Conservation (phyloP, 805 yeast species). For the Nematodospora valgi region DNA sequence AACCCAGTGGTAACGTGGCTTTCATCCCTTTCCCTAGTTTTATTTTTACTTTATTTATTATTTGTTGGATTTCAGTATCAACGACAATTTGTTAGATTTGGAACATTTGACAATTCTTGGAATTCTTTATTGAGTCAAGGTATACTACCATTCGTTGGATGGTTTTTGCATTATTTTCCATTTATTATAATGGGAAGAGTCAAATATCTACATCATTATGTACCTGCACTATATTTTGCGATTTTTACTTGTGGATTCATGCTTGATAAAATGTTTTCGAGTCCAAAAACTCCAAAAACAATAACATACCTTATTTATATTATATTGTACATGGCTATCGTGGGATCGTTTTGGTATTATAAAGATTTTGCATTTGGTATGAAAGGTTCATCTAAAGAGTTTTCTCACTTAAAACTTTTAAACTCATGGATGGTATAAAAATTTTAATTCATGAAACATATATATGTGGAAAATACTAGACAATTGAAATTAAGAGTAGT, state of each 20-base stretch:
- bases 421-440: constrained; percentile 17
- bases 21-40: constrained; percentile 23
- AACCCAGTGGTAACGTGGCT: constrained; percentile 77
- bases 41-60: constrained; percentile 18
- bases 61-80: constrained; percentile 25
- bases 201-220: constrained; percentile 43
- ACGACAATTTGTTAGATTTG: constrained; percentile 24
- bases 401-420: constrained; percentile 29
- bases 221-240: constrained; percentile 53
- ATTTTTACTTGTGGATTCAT: constrained; percentile 66
- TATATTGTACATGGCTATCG: constrained; percentile 45
- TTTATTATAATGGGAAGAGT: constrained; percentile 43
- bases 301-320: constrained; percentile 34
- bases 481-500: too few species aligned
- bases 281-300: constrained; percentile 14
- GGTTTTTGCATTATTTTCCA: constrained; percentile 40
- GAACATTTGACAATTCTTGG: constrained; percentile 25
- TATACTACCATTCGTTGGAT: constrained; percentile 35
- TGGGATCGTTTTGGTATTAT: constrained; percentile 57
- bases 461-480: too few species aligned
- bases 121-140: constrained; percentile 27
- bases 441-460: too few species aligned
- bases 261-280: constrained; percentile 38
- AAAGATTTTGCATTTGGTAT: constrained; percentile 80
- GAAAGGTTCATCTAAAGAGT: constrained; percentile 37